These are phyloP conservation scores for Penicillium alfredii DNA, from an alignment of 495 filamentous ascomycete species.

Conservation along the genomic window DNA sequence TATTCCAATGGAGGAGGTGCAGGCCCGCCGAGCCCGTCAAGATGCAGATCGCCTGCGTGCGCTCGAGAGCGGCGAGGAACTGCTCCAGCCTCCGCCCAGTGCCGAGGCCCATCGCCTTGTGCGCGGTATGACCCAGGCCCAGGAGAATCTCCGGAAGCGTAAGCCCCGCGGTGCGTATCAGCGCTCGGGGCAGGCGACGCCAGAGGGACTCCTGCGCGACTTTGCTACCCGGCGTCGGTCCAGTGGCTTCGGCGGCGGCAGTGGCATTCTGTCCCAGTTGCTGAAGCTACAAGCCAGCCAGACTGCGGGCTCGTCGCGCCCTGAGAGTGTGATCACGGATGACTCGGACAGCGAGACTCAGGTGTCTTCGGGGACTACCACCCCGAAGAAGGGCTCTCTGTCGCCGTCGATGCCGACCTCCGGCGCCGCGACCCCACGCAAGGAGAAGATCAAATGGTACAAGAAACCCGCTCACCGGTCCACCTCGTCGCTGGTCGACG, in stretches of 20 bases:
- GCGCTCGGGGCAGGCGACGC: conserved; percentile 36
- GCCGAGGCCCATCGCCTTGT: conserved; percentile 41
- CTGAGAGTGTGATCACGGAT: conserved; percentile 35
- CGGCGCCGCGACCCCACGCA: conserved; percentile 52
- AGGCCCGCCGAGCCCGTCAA: conserved; percentile 15
- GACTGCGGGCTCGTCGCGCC: conserved; percentile 17
- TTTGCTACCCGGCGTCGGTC: conserved; percentile 26
- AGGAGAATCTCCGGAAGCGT: conserved; percentile 26
- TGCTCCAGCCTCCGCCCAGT: conserved; percentile 22
- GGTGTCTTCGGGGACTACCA: conserved; percentile 32
- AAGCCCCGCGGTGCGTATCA: conserved; percentile 31
- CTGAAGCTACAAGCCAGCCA: conserved; percentile 34
- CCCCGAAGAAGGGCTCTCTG: conserved; percentile 27
- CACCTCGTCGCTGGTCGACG: conserved; percentile 37
- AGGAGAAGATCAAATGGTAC: conserved; percentile 61
- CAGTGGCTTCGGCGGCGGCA: conserved; percentile 19
- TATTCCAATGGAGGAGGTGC: conserved; percentile 18
- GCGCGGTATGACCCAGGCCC: conserved; percentile 32
- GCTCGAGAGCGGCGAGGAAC: conserved; percentile 18
- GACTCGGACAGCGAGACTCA: conserved; percentile 37
- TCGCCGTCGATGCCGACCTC: conserved; percentile 31
- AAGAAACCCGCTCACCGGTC: conserved; percentile 46
- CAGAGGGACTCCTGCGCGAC: conserved; percentile 28
- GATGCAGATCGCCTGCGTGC: conserved; percentile 16
- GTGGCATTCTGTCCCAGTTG: conserved; percentile 38